Percentiles rank a stretch among this genome's conserved stretches.
Evolutionary conservation across 2,329 filamentous ascomycete species (phyloP).

Genomic region (Mycosphaerella sp.): DNA sequence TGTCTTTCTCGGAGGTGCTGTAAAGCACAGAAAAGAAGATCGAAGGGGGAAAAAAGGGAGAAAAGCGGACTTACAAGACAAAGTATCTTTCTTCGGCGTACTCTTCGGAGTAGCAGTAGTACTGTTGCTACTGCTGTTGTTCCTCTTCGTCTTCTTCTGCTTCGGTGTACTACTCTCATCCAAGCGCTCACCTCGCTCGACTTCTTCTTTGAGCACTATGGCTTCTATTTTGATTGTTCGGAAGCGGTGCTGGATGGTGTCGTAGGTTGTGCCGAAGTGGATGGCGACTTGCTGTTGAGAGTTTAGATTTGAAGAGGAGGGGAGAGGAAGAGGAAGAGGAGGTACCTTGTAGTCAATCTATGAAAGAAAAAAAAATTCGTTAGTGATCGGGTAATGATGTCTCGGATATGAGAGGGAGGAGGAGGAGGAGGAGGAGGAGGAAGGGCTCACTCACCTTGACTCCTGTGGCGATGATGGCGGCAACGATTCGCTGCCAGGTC

Average conservation of each 20-base stretch:
- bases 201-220: slow-evolving; percentile 25
- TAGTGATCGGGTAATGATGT: not conserved
- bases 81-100: slow-evolving; percentile 23
- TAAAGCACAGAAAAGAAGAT: too few species aligned
- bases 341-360: slow-evolving; percentile 40
- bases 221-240: slow-evolving; percentile 42
- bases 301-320: not conserved
- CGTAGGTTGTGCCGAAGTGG: slow-evolving; percentile 34
- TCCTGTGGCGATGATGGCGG: slow-evolving; percentile 35
- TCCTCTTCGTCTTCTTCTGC: slow-evolving; percentile 20
- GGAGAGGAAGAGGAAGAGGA: too few species aligned
- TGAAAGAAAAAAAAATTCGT: not conserved
- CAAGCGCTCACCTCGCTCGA: slow-evolving; percentile 20
- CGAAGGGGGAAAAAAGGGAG: not conserved
- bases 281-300: slow-evolving; percentile 34
- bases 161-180: slow-evolving; percentile 21
- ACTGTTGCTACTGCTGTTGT: too few species aligned
- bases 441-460: slow-evolving; percentile 27
- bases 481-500: slow-evolving; percentile 37
- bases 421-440: slow-evolving; percentile 11
- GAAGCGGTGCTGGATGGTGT: slow-evolving; percentile 44
- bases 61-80: slow-evolving; percentile 14
- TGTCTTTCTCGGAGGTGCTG: not conserved
- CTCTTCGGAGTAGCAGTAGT: slow-evolving; percentile 6
- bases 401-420: not conserved